phyloP scores from a whole-genome alignment of 495 filamentous ascomycete genomes.

The Staphylotrichum longicolle region DNA sequence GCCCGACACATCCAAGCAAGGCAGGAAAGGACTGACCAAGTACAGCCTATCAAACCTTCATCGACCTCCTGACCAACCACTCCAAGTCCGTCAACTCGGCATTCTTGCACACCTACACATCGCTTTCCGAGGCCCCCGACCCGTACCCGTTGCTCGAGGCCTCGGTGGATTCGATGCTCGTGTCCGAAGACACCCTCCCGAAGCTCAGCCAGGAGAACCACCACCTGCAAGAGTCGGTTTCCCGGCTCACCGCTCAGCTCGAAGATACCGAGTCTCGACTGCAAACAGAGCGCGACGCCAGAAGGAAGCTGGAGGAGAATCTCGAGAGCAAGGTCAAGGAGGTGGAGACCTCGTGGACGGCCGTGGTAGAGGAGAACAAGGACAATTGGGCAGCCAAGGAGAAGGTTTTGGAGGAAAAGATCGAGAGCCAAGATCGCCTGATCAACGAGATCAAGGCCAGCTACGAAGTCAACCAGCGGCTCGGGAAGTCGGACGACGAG shows the following conservation, averaged over 20 bases:
- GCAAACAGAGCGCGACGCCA: conserved; percentile 66
- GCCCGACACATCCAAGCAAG: not conserved
- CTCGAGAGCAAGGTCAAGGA: conserved; percentile 78
- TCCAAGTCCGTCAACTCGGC: conserved; percentile 88
- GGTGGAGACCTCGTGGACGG: conserved; percentile 84
- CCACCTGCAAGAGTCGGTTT: conserved; percentile 75
- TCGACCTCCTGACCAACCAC: conserved; percentile 92
- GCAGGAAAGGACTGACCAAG: conserved; percentile 18
- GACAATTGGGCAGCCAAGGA: conserved; percentile 97
- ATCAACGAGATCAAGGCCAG: conserved; percentile 94
- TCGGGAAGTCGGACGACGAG: conserved; percentile 68
- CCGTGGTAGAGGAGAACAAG: conserved; percentile 89
- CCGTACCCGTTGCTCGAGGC: conserved; percentile 96
- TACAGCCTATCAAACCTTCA: conserved; percentile 91
- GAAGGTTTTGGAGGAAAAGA: conserved; percentile 83
- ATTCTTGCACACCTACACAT: conserved; percentile 88
- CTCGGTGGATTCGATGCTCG: conserved; percentile 86
- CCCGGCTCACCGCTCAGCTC: conserved; percentile 82
- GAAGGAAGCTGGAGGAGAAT: conserved; percentile 71
- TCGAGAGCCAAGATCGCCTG: conserved; percentile 89
- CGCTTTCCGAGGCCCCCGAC: conserved; percentile 91
- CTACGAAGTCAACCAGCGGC: conserved; percentile 91
- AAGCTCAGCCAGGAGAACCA: conserved; percentile 84
- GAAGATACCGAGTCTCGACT: conserved; percentile 78
- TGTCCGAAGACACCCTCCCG: conserved; percentile 86